Evolutionary conservation across 2,329 filamentous ascomycete species (phyloP), one percentile per base, ranked within the genome.

Genomic region (Ophiostoma piceae): DNA sequence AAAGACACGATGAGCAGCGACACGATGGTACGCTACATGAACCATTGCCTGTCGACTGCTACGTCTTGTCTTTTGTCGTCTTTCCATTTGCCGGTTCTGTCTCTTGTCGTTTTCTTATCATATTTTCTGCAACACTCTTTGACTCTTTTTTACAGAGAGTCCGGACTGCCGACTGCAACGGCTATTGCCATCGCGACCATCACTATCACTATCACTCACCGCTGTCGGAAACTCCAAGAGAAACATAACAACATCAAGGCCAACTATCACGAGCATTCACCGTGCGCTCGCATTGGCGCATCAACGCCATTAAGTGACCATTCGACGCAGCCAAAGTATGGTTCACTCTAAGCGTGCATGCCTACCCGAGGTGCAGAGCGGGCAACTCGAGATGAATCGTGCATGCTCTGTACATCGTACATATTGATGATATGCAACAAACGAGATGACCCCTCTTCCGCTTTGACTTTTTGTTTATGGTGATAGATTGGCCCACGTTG

Each of bases 221-320:
- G 47, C 16, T 16, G 12, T 41, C 39, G 9, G 39, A 11, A 41
- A 41, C 39, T 9, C 9, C 39, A 41, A 29, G 26, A 29, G 26
- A 29, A 29, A 29, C 26, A 29, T 29, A 29, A 14, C 39, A 41
- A 11, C 11, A 41, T 14, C 39, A 14, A 14, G 9, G 9, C 8
- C 39, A 41, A 14, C 47, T 8, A 51, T 22, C 16, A 19, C 47
- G 5, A 26, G 22, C 22, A 57, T 14, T 14, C 51, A 57, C 51
- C 51, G 51, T 57, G 51, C 51, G 51, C 51, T 57, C 51, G 51
- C 51, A 57, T 57, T 47, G 43, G 43, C 16, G 16, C 43, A n/a
- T n/a, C 35, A 35, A 35, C 35, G 35, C 35, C 35, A 35, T 35
- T 35, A 8, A 35, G 35, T 35, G 35, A 6, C 35, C 35, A 35